Evolutionary conservation across 345 rosid species (phyloP), one percentile per base, ranked within the genome.

Genomic region (Murraya koenigii): DNA sequence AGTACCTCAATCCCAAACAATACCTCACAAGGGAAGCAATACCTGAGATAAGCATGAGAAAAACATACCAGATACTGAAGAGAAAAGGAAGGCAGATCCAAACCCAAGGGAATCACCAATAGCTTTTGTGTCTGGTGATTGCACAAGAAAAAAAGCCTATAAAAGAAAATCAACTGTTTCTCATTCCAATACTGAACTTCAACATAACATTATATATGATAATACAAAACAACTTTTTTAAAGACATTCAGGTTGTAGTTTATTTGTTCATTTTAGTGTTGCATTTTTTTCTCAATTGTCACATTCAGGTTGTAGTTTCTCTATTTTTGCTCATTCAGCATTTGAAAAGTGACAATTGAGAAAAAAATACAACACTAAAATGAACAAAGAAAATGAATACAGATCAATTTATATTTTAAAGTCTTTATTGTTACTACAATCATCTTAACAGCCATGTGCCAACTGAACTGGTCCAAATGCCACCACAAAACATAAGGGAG

Each of bases 31-130:
- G 9, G 41, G 9, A 38, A 38, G 41, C 41, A 36, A 52, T 28
- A 55, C 19, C 30, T 11, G 22, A 20, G 32, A 30, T n/a, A 22
- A 67, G 74, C n/a, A 32, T 6, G 36, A 25, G 44, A 78, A 60
- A 23, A 66, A 49, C 86, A 69, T 82, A 93, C 97, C 97, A 41
- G 90, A 94, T 56, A 91, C 90, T 4, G 84, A 86, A 67, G 94
- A 79, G 83, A 94, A 94, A 47, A 93, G 91, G 77, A 91, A 85
- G 63, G 97, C 88, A 19, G 95, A 82, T 20, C 97, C 97, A 69
- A 94, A 92, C 44, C 94, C 97, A 68, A 94, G 81, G 75, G 95
- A 90, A 41, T 93, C 91, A 30, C 94, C 98, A 1, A 83, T 76
- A 60, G 90, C 90, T 87, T 81, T 87, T 5, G 91, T 91, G 76